Evolutionary conservation across 371 early-diverging fungal genomes (phyloP), one percentile per base, ranked within the genome.

Genomic region (Lichtheimia corymbifera): DNA sequence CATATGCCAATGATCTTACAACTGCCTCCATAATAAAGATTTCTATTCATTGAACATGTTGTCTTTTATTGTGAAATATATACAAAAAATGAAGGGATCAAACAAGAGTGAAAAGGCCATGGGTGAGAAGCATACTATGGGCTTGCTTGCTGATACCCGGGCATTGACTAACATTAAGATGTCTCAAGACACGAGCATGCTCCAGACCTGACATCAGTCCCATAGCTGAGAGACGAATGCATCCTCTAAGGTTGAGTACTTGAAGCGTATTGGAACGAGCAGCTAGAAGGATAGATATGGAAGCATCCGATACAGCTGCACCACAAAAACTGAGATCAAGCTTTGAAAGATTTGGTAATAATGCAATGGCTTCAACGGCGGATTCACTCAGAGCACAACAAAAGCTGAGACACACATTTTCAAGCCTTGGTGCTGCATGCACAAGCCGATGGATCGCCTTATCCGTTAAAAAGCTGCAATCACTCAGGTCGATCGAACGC

Each of bases 401-500:
- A 62, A 93, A 93, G 28, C 88, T 88, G 13, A 93, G 72, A 6
- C 82, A 81, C 7, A 91, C 67, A 5, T 66, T 58, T 45, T 76
- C 61, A 1, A 93, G 73, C 3, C 72, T 63, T 12, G 88, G 88
- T 65, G 89, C 86, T 18, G 78, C 73, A 1, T 63, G 53, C 0
- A 88, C 78, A 17, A 91, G 61, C 28, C 72, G 60, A 2, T 75
- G 62, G 27, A 91, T 80, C 0, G 93, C 85, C 15, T 74, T 78
- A 58, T 92, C 91, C 0, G 90, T 87, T 22, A 93, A 66, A 59
- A 92, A 92, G 12, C 88, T 88, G 70, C 94, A 93, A 65, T 93
- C 94, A 24, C 80, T 83, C 12, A 93, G 73, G 49, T 77, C 75
- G 4, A 93, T 73, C 15, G 79, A 73, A 20, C 73, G 64, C 24